Base-by-base conservation (phyloP, 2,329 filamentous ascomycete species). In the Coleophoma eucalyptorum region DNA sequence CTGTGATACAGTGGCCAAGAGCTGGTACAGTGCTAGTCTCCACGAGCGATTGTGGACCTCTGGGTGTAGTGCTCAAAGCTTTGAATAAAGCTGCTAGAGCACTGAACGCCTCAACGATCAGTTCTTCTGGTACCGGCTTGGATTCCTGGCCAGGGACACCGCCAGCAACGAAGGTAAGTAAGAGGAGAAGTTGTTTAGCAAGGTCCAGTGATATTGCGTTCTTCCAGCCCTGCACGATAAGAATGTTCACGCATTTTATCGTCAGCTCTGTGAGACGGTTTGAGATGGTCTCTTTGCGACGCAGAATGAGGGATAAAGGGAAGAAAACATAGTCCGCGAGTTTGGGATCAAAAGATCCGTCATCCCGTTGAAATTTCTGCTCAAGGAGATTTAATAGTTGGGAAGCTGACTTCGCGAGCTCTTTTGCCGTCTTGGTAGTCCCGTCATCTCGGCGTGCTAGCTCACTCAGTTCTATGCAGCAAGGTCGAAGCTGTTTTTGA, bases 261-360 rank as follows among this genome's bases (percentile, higher is more conserved):
- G 87, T 85, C 41, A 88, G 70, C 66, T 99, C 94, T 7, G 94
- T 72, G 38, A 89, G 74, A 34, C 80, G 79, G 43, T 88, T 79
- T 1, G 92, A 84, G 49, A 92, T 82, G 44, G 79, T 76, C 55
- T 87, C 81, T 58, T 89, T 86, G 55, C 84, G 80, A 52, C 90
- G 86, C 61, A 99, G 86, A 37, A 97, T 83, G 59, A 94, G 87
- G 0, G 90, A 91, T 0, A 99, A 74, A 0, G 94, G 94, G 55
- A 97, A 96, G 74, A 97, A 97, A 63, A 89, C 80, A 74, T 97
- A 99, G 72, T 97, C 92, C 13, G 92, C 90, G 16, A 97, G 73
- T 66, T 91, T 93, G 48, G 85, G 79, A 66, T 97, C 90, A 16
- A 97, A 67, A 0, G 73, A 71, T 2, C 72, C 65, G 55, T 81